Evolutionary conservation across 495 filamentous ascomycete genomes (phyloP).

Genomic region (Neurospora cerealis): DNA sequence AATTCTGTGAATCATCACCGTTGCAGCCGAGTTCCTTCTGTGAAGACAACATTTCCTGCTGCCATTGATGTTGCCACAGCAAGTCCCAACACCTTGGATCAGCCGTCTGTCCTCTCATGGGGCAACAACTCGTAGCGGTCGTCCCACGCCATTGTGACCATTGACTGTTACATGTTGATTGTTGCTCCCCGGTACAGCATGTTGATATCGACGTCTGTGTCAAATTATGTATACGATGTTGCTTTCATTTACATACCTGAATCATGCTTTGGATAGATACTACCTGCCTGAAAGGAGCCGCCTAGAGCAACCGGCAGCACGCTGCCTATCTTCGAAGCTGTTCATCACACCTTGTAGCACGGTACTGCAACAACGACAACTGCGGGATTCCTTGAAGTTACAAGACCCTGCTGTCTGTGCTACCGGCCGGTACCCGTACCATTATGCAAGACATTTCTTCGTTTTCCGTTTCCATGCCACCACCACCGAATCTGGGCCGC

Average conservation of each 20-base stretch:
- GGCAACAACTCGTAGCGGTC: not conserved
- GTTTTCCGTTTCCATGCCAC: not conserved
- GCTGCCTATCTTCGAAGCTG: not conserved
- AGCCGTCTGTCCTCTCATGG: not conserved
- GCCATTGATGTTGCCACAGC: not conserved
- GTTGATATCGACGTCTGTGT: not conserved
- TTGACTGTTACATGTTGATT: not conserved
- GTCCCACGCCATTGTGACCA: not conserved
- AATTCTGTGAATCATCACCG: not conserved
- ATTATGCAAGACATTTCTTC: not conserved
- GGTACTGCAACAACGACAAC: not conserved
- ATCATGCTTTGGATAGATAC: not conserved
- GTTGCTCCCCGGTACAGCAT: not conserved
- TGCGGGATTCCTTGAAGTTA: not conserved
- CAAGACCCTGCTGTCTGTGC: not conserved
- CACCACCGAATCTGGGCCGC: not conserved
- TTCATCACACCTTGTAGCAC: not conserved
- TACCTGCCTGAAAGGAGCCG: not conserved
- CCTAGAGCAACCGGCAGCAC: not conserved
- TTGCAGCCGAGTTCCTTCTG: not conserved
- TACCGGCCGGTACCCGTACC: not conserved
- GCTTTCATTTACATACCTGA: not conserved
- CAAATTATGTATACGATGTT: not conserved
- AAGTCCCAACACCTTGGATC: not conserved
- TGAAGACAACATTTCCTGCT: not conserved